phyloP scores from a whole-genome alignment of 345 rosid species.

The Pistacia atlantica region DNA sequence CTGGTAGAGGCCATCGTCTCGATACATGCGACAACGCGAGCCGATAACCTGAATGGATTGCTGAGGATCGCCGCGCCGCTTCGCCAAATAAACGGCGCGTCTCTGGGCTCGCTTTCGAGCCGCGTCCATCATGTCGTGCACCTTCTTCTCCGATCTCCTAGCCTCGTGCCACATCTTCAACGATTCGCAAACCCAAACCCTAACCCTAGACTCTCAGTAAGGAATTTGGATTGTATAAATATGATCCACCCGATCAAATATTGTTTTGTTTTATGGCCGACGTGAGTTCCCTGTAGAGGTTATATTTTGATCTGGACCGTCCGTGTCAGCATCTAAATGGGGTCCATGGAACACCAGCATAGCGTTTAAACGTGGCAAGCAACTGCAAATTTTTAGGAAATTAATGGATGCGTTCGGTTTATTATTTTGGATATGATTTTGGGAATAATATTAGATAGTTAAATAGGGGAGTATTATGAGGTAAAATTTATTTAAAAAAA shows the following conservation, averaged over 20 bases:
- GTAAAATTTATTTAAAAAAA: no score
- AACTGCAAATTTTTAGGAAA: background rate
- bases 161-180: slow-evolving; percentile 97
- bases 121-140: slow-evolving; percentile 99
- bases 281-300: background rate
- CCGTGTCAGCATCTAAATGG: background rate
- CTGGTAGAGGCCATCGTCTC: slow-evolving; percentile 90
- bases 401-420: no score
- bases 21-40: slow-evolving; percentile 67
- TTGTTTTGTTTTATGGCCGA: background rate
- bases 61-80: slow-evolving; percentile 94
- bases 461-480: no score
- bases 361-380: slow-evolving; percentile 1
- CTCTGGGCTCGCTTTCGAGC: slow-evolving; percentile 97
- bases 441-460: no score
- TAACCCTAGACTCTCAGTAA: background rate
- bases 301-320: slow-evolving; percentile 7
- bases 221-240: background rate
- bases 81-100: slow-evolving; percentile 82
- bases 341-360: background rate
- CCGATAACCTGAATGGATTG: slow-evolving; percentile 84
- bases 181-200: slow-evolving; percentile 14
- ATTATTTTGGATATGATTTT: no score
- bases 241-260: background rate
- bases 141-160: slow-evolving; percentile 95